Evolutionary conservation across 139 green algal genomes (phyloP), one percentile per base, ranked within the genome.

Genomic region (Coelastrella sp.): DNA sequence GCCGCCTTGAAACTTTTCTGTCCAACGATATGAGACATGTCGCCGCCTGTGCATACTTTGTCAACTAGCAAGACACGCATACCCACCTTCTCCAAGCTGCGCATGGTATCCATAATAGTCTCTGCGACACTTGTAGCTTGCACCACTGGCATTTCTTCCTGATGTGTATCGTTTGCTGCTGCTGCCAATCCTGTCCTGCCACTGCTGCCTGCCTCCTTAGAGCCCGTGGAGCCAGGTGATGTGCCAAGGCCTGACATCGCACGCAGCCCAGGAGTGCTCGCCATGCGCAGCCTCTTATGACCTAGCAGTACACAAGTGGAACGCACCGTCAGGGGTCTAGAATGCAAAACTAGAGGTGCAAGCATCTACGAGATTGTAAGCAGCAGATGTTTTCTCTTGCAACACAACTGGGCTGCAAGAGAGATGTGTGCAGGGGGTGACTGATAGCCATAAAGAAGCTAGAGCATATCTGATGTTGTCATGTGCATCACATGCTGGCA

Each of bases 211-310:
- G 22, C 54, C 7, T 58, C 61, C 7, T 68, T 10, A 4, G 61
- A 71, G 10, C 61, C 64, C 16, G 60, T 64, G 2, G 81, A 87
- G 23, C 64, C 81, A 32, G 81, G 81, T 2, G 81, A 87, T 17
- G 81, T 87, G 81, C 81, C 64, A n/a, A 87, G 81, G 64, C 81
- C 81, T 32, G 81, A 87, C 81, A 87, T 87, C 4, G 81, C 81
- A 61, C 81, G 81, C 2, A 87, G 61, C 11, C 81, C 81, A 4
- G 81, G 64, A 0, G 81, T 73, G 17, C 22, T 19, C 3, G 81
- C 64, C n/a, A 68, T 87, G 23, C 61, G 81, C 4, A 77, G 10
- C 13, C 81, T 61, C 81, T 87, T 87, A 64, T 87, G 81, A 16
- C 81, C 81, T 87, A 64, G 6, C 61, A 71, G 61, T 71, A 19